Evolutionary conservation across 495 filamentous ascomycete genomes (phyloP), one percentile per base, ranked within the genome.

Genomic region (Elasticomyces elasticus): DNA sequence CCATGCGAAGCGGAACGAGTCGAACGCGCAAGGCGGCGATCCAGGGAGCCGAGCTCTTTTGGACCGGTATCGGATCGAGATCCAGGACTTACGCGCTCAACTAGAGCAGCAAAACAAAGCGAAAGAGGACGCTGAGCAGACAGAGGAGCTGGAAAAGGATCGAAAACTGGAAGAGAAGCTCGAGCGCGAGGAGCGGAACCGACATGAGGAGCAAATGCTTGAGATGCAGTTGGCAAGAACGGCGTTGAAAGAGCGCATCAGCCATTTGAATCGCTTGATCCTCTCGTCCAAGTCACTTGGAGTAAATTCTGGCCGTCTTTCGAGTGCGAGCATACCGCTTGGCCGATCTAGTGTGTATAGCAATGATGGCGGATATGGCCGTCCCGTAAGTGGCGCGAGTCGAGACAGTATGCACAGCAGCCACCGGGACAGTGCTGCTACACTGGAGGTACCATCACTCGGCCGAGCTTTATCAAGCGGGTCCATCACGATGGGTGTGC

Each of bases 141-240:
- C 81, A 33, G 73, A 84, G 30, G 80, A 76, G 60, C 71, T 65
- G 58, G 80, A 72, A 26, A 75, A 78, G 44, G 72, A 73, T 13
- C 69, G 75, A 56, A 81, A 85, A 65, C 81, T 86, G 59, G 74
- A 81, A 52, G 80, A 85, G 52, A 76, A 83, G 28, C 62, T 65
- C 6, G 87, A 95, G 68, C 83, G 85, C 55, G 84, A 92, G 67
- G 83, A 85, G 25, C 81, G 87, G 62, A 76, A 82, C 49, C 83
- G 92, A 27, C 94, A 96, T 62, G 89, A 94, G 62, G 92, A 98
- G 65, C 92, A 98, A 66, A 89, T 98, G 76, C 75, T 97, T 41
- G 92, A 97, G 67, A 98, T 98, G 82, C 92, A 98, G 66, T 77
- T 98, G 25, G 92, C 92, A 13, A 79, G 94, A 24, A 98, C 91